Evolutionary conservation across 2,329 filamentous ascomycete species (phyloP), one percentile per base, ranked within the genome.

Genomic region (Monilinia fructigena): DNA sequence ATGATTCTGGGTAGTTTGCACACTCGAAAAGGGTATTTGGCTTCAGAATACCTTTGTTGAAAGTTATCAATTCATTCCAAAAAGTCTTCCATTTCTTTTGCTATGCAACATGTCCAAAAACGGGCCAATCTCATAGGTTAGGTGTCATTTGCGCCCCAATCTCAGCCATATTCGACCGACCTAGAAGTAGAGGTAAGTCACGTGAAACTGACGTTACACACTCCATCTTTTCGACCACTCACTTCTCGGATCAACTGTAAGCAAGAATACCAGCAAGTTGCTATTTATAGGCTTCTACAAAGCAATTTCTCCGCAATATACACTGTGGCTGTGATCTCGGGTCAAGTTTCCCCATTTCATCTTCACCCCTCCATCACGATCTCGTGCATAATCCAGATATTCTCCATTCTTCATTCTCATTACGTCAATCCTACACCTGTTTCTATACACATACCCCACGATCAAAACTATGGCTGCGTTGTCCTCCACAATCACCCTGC

Each of bases 311-410:
- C 26, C 8, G 14, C 45, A 23, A 52, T 0, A 38, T 38, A 12
- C 8, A 14, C 7, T 58, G 58, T 61, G 58, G 47, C 58, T 50
- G 58, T 23, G 45, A 26, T 28, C 31, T 50, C 58, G 58, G 12
- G n/a, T 61, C 28, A 20, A 61, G 28, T n/a, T 61, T 61, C 58
- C 58, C 11, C n/a, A 14, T 48, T 28, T 35, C n/a, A 40, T 40
- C 38, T 2, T 38, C 14, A 31, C 31, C 35, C 31, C 58, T 61
- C 48, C 45, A 61, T 61, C 58, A 50, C 58, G 58, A 61, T 61
- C 58, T 61, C 8, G 14, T 61, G 58, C 58, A 50, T 50, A 40
- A 61, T 52, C 58, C 31, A 61, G 47, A 50, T 50, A 28, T 18
- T 50, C n/a, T 14, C 58, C 58, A 50, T 61, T 61, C 31, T 61